Conservation (phyloP, 306 rosid species). For the Urtica urens region DNA sequence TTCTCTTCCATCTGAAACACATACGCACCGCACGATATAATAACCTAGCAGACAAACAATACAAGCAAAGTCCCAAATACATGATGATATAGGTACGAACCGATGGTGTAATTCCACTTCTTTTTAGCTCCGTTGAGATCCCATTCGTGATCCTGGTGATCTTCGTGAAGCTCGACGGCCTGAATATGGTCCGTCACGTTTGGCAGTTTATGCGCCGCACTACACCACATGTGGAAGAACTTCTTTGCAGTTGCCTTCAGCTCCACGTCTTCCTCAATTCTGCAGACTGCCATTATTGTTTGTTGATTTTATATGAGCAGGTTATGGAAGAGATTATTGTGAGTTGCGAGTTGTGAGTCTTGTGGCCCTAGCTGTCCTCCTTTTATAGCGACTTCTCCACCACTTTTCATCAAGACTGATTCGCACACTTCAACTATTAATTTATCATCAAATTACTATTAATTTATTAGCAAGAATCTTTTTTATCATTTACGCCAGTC, state of each 20-base stretch:
- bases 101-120: slow-evolving; percentile 21
- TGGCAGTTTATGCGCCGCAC: slow-evolving; percentile 14
- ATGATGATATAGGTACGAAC: slow-evolving; percentile 1
- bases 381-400: no score
- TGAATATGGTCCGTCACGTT: slow-evolving; percentile 11
- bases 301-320: no score
- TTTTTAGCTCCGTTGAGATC: slow-evolving; percentile 24
- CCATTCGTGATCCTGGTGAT: no score
- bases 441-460: no score
- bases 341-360: no score
- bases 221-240: slow-evolving; percentile 10
- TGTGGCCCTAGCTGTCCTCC: no score
- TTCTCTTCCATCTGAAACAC: not conserved
- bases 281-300: no score
- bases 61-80: not conserved
- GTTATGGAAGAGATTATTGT: no score
- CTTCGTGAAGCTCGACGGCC: slow-evolving; percentile 26
- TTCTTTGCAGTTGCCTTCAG: not conserved
- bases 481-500: no score
- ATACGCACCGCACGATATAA: not conserved
- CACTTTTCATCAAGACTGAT: no score
- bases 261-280: slow-evolving; percentile 2
- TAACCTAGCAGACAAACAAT: not conserved
- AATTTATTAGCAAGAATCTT: no score
- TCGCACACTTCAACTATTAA: no score